Evolutionary conservation across 2,329 filamentous ascomycete species (phyloP).

Genomic region (Colletotrichum sp.): DNA sequence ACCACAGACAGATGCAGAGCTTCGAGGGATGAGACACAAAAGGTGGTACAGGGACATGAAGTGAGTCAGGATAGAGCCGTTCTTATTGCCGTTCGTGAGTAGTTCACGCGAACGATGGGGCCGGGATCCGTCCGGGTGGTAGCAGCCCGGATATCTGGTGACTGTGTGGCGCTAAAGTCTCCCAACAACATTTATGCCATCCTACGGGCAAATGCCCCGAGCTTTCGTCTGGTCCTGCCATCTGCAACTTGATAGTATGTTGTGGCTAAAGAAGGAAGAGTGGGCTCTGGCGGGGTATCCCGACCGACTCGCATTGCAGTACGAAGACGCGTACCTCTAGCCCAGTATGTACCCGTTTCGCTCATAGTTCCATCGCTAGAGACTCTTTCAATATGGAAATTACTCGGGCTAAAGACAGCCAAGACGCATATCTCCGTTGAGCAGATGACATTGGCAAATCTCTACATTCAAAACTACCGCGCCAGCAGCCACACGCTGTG

Average conservation of each 20-base stretch:
- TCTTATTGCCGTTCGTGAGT: neutral
- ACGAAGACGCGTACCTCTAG: neutral
- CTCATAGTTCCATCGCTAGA: neutral
- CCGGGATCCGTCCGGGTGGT: neutral
- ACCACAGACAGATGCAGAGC: neutral
- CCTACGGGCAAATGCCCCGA: neutral
- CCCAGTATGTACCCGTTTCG: neutral
- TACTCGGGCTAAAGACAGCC: neutral
- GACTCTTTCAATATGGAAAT: neutral
- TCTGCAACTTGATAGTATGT: neutral
- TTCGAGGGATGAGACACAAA: fast-evolving
- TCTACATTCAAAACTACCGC: neutral
- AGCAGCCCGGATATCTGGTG: neutral
- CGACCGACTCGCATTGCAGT: neutral
- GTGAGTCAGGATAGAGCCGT: neutral
- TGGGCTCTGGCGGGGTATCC: neutral
- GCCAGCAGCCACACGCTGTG: neutral
- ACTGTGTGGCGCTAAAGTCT: neutral
- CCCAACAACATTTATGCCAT: neutral
- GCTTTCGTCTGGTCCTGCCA: neutral
- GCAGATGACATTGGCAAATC: neutral
- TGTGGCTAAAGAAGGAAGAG: neutral
- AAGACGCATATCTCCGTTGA: neutral
- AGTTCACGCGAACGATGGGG: neutral
- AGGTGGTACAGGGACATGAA: neutral